Conservation (phyloP, 768 basidiomycete species). For the Candolleomyces aberdarensis region DNA sequence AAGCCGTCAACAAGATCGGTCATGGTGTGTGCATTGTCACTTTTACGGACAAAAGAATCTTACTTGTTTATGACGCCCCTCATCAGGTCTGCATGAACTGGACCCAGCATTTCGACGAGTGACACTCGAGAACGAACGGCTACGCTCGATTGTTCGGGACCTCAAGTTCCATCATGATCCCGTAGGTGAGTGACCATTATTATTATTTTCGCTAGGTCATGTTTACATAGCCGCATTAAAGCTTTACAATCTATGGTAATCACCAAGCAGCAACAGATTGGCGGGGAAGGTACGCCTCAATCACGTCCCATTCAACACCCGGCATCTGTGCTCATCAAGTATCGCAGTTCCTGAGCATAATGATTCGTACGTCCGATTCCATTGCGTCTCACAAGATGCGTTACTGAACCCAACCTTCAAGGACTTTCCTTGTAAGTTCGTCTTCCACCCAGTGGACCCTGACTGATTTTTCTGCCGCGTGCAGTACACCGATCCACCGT, state of each 20-base stretch:
- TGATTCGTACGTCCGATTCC: conserved; percentile 69
- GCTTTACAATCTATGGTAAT: conserved; percentile 88
- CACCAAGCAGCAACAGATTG: conserved; percentile 90
- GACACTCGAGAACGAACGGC: conserved; percentile 74
- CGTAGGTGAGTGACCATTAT: conserved; percentile 47
- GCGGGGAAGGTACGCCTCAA: conserved; percentile 71
- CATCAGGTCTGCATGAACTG: conserved; percentile 73
- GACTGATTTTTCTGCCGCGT: background rate
- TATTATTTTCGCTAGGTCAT: background rate
- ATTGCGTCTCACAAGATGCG: background rate
- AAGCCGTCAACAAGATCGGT: conserved; percentile 93
- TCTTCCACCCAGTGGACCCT: background rate
- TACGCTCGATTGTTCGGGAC: conserved; percentile 70
- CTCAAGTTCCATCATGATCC: conserved; percentile 85
- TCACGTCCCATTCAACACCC: background rate
- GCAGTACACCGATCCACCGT: conserved; percentile 89
- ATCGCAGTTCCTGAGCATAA: conserved; percentile 81
- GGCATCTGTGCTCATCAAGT: background rate
- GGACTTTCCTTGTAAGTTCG: conserved; percentile 67
- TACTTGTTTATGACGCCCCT: background rate
- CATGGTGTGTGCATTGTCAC: conserved; percentile 52
- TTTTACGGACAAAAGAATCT: background rate
- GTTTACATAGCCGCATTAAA: background rate
- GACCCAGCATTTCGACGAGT: conserved; percentile 79
- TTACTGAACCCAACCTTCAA: conserved; percentile 20